A percentile compares a stretch with the other conserved stretches of the same genome.
These are phyloP conservation scores for Penicillium sp. DNA, from an alignment of 2,329 filamentous ascomycete genomes.

Conservation along the genomic window DNA sequence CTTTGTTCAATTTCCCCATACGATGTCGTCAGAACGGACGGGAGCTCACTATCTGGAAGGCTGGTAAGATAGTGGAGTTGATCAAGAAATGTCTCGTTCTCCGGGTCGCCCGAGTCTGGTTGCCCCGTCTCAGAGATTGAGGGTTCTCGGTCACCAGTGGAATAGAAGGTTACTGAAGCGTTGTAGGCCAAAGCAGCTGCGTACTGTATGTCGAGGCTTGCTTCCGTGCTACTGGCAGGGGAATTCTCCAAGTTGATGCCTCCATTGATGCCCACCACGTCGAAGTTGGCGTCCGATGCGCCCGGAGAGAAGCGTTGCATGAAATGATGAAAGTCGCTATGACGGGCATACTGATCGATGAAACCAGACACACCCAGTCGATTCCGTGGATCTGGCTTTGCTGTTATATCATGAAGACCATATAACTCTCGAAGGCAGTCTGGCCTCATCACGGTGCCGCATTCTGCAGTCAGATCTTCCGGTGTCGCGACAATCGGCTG, in stretches of 20 bases:
- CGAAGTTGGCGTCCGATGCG: slow-evolving; percentile 57
- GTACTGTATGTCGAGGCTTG: slow-evolving; percentile 66
- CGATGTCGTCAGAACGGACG: slow-evolving; percentile 67
- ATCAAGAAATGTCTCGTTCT: slow-evolving; percentile 68
- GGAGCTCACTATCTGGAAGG: slow-evolving; percentile 57
- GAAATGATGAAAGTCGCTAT: slow-evolving; percentile 60
- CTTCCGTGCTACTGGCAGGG: slow-evolving; percentile 53
- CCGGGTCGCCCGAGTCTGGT: slow-evolving; percentile 44
- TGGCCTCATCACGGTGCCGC: slow-evolving; percentile 49
- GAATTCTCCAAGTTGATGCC: slow-evolving; percentile 55
- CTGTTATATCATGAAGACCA: slow-evolving; percentile 39
- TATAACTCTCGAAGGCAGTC: slow-evolving; percentile 55
- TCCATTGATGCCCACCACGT: slow-evolving; percentile 58
- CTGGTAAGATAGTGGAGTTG: slow-evolving; percentile 63
- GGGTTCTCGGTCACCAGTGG: slow-evolving; percentile 59
- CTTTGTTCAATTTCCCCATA: slow-evolving; percentile 70
- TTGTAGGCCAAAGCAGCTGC: slow-evolving; percentile 58
- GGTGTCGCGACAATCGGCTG: slow-evolving; percentile 14
- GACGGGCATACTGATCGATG: slow-evolving; percentile 55
- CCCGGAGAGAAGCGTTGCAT: slow-evolving; percentile 57
- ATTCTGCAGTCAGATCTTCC: slow-evolving; percentile 34
- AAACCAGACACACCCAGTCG: slow-evolving; percentile 53
- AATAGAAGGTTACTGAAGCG: slow-evolving; percentile 60
- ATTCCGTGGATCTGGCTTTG: slow-evolving; percentile 39
- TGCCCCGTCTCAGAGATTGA: slow-evolving; percentile 53